Conservation (phyloP, 805 yeast species). For the Starmerella etchellsii region DNA sequence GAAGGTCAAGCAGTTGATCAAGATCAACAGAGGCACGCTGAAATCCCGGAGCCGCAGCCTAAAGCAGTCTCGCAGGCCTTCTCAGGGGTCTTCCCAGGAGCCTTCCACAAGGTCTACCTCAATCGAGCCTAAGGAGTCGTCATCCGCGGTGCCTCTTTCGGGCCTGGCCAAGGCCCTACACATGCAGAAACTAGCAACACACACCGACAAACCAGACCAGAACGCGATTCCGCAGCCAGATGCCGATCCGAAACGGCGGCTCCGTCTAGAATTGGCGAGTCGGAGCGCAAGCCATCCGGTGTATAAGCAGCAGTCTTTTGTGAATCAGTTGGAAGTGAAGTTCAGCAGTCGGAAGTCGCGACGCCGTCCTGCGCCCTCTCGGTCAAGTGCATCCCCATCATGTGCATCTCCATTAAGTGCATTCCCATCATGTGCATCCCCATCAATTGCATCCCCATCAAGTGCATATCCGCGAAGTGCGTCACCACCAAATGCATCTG, state of each 20-base stretch:
- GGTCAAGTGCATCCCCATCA: too few species aligned
- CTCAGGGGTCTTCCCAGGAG: too few species aligned
- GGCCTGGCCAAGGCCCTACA: slow-evolving; percentile 3
- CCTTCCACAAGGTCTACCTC: too few species aligned
- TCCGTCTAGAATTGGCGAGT: neutral
- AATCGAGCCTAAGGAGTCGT: neutral
- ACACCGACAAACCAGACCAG: too few species aligned
- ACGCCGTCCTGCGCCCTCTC: slow-evolving; percentile 13
- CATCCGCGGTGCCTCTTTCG: neutral
- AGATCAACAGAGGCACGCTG: neutral
- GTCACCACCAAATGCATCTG: too few species aligned
- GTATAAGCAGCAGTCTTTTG: slow-evolving; percentile 9
- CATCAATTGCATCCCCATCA: too few species aligned
- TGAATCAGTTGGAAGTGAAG: slow-evolving; percentile 13
- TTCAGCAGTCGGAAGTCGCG: slow-evolving; percentile 4
- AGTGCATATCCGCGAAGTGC: too few species aligned
- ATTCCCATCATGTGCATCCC: too few species aligned
- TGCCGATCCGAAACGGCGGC: neutral
- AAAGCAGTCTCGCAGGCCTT: neutral
- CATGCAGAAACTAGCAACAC: neutral
- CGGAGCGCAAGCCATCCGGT: slow-evolving; percentile 15
- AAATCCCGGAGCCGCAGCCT: slow-evolving; percentile 2
- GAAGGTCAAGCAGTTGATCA: slow-evolving; percentile 15
- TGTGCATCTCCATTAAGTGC: too few species aligned
- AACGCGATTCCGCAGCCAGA: neutral